Base-by-base conservation (phyloP, 179 eudicot genomes). In the Patellifolia procumbens region DNA sequence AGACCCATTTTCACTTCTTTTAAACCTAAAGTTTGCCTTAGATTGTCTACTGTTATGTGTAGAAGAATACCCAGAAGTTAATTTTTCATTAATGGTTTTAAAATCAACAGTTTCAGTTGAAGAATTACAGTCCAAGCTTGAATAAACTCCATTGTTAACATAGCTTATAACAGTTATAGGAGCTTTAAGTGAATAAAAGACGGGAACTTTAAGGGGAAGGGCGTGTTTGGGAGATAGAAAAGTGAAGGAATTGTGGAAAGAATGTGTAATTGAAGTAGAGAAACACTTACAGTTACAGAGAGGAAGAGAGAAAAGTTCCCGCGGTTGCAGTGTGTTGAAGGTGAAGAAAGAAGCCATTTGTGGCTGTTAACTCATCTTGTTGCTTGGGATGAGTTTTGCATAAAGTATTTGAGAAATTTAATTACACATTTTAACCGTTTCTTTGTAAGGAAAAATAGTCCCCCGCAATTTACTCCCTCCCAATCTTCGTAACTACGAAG, bases 281-380 rank as follows among this genome's bases (percentile, higher is more conserved):
- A 65, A 79, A 42, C 52, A 87, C 87, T 86, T 86, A 86, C 93
- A 88, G 80, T 86, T 86, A 86, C 93, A 88, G 80, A 52, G 75
- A 46, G 83, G 10, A 64, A 53, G 24, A 12, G 89, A 76, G 74
- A 64, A 73, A 76, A 85, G 79, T 62, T 85, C 76, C 72, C 86
- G 83, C 81, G 78, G 81, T 66, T 83, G 92, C 8, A 80, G 74
- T 31, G 88, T 83, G 81, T 79, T 77, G 82, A 78, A 73, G 88
- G 83, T 77, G 81, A 78, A 73, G 88, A 81, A 77, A 59, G 75
- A 75, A 86, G 89, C 90, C 97, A 92, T 92, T 74, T 84, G 88
- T 87, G 92, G 89, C 89, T 87, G 84, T 89, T 86, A 72, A 28
- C 73, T 58, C 48, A 74, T 69, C 76, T 16, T 77, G 49, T 42